Evolutionary conservation across 495 filamentous ascomycete species (phyloP).

Genomic region (Venustampulla echinocandica): DNA sequence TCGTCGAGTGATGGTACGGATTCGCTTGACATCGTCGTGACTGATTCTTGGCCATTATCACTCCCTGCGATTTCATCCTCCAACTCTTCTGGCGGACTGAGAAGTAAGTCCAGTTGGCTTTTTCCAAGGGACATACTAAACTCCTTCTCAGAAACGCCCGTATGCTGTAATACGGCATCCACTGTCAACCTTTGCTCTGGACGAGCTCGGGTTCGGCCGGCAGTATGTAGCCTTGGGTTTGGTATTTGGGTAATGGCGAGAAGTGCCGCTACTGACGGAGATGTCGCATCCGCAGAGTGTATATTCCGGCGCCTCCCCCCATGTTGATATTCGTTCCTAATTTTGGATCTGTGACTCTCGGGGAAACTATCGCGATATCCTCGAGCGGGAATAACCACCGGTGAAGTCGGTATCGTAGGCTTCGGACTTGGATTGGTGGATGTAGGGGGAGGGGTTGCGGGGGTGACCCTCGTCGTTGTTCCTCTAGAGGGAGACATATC

Average conservation of each 20-base stretch:
- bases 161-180: constrained; percentile 39
- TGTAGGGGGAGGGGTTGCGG: constrained; percentile 1
- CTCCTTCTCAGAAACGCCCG: constrained; percentile 40
- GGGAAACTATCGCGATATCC: constrained; percentile 4
- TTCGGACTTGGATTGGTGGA: constrained; percentile 2
- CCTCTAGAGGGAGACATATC: neutral
- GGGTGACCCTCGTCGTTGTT: neutral
- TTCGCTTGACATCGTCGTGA: constrained; percentile 46
- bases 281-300: constrained; percentile 42
- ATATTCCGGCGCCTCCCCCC: constrained; percentile 20
- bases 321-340: constrained; percentile 11
- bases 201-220: constrained; percentile 8
- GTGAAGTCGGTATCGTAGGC: constrained; percentile 17
- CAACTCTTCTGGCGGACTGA: constrained; percentile 45
- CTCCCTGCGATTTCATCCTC: constrained; percentile 37
- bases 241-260: constrained; percentile 53
- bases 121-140: constrained; percentile 36
- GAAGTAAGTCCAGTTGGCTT: constrained; percentile 42
- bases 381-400: constrained; percentile 22
- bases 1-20: constrained; percentile 55
- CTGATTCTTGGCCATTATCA: constrained; percentile 30
- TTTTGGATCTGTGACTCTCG: constrained; percentile 9
- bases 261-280: constrained; percentile 50
- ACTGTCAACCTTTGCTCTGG: constrained; percentile 37
- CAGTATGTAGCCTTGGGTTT: constrained; percentile 28